Evolutionary conservation across 768 basidiomycete genomes (phyloP).

Genomic region (Suillus subluteus): DNA sequence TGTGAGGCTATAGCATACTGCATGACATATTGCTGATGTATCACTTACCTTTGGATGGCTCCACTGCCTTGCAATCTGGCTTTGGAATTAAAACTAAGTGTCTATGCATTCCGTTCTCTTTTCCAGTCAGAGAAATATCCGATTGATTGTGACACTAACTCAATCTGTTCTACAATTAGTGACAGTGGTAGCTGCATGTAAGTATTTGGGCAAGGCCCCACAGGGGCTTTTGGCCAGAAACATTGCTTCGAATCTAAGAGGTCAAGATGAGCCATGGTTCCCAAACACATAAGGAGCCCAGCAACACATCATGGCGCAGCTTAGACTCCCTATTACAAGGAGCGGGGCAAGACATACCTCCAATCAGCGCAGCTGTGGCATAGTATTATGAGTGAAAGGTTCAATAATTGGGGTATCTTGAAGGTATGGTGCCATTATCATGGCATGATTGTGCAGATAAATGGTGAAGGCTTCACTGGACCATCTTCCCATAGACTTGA

Average conservation of each 20-base stretch:
- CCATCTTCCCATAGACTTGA: slow-evolving; percentile 42
- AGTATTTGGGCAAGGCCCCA: slow-evolving; percentile 17
- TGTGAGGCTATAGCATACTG: no score
- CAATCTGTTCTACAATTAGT: no score
- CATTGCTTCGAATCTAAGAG: background rate
- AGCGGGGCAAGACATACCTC: background rate
- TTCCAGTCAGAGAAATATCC: no score
- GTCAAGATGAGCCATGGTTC: slow-evolving; percentile 3
- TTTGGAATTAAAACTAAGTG: no score
- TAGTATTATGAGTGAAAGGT: slow-evolving; percentile 11
- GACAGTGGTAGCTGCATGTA: background rate
- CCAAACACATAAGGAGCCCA: background rate
- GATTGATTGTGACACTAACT: no score
- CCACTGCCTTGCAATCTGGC: no score
- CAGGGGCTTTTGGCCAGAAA: slow-evolving; percentile 8
- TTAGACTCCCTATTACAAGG: slow-evolving; percentile 1
- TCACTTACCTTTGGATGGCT: no score
- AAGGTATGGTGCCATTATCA: slow-evolving; percentile 31
- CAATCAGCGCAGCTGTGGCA: slow-evolving; percentile 13
- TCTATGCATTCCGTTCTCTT: no score
- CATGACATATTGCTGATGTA: no score
- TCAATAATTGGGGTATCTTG: slow-evolving; percentile 21
- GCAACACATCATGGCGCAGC: slow-evolving; percentile 4
- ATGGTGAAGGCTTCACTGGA: slow-evolving; percentile 31
- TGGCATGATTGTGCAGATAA: slow-evolving; percentile 35